These are phyloP conservation scores for Rhodotorula sp. DNA, from an alignment of 1,284 basidiomycete species.

Conservation along the genomic window DNA sequence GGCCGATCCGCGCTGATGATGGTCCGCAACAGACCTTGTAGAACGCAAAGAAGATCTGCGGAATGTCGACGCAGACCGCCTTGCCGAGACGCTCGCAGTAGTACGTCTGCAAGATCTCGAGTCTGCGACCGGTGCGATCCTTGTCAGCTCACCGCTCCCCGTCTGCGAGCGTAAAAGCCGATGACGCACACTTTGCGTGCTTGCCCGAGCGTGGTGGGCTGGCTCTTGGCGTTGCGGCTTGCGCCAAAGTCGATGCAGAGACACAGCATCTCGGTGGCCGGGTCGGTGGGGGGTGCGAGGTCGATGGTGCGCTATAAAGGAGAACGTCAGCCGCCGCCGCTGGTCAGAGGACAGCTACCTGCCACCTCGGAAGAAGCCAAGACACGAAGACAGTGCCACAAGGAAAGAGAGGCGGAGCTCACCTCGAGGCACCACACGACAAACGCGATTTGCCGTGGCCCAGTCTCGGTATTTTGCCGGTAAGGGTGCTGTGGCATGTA, in stretches of 20 bases:
- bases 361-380: too few relatives aligned
- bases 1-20: too few relatives aligned
- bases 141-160: not conserved
- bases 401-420: slow-evolving; percentile 28
- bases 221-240: slow-evolving; percentile 33
- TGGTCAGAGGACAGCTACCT: not conserved
- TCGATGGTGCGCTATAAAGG: slow-evolving; percentile 48
- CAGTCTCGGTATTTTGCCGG: slow-evolving; percentile 33
- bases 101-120: slow-evolving; percentile 46
- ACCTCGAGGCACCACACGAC: slow-evolving; percentile 53
- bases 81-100: slow-evolving; percentile 51
- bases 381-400: not conserved
- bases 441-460: slow-evolving; percentile 51
- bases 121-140: not conserved
- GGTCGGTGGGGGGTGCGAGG: slow-evolving; percentile 43
- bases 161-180: not conserved
- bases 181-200: slow-evolving; percentile 41
- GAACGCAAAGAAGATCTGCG: slow-evolving; percentile 32
- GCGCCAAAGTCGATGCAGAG: slow-evolving; percentile 47
- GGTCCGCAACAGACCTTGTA: slow-evolving; percentile 30
- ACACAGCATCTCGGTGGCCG: slow-evolving; percentile 39
- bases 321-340: slow-evolving; percentile 35
- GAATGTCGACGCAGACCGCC: slow-evolving; percentile 51
- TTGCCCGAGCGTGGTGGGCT: slow-evolving; percentile 43
- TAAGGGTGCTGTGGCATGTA: slow-evolving; percentile 14